Evolutionary conservation across 116 monocot genomes (phyloP), one percentile per base, ranked within the genome.

Genomic region (Dioscorea cayenensis): DNA sequence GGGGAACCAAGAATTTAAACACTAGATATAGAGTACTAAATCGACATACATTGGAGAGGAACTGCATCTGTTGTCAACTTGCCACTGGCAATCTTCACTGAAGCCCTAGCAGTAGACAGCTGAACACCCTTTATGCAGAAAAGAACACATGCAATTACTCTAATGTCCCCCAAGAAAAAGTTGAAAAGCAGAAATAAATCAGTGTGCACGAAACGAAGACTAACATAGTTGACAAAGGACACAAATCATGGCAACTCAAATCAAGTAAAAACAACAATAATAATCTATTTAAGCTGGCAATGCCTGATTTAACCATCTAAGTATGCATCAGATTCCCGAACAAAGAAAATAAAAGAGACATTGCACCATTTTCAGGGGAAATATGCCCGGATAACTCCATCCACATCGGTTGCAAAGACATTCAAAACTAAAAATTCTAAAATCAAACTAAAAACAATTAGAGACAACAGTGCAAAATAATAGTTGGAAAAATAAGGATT

Each of bases 91-190:
- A 62, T 18, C 68, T 79, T 85, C 38, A 77, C 64, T 28, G 83
- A 83, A 77, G 86, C 86, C 77, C 82, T 82, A 58, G 82, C 83
- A 70, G 76, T 73, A 36, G 86, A 83, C 25, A 86, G 74, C 55
- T 77, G 77, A 50, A 83, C 29, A 52, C 73, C 74, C 86, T 76
- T 12, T 43, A 43, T 5, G 8, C 58, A 73, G n/a, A 55, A 55
- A 55, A 55, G 14, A n/a, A 55, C n/a, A n/a, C 19, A 16, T 55
- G 55, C n/a, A 3, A 18, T 55, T 19, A 16, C 32, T 18, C n/a
- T 55, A 55, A 3, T 55, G 2, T 55, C 55, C n/a, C 55, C 5
- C n/a, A n/a, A 19, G 2, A 18, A n/a, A 55, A n/a, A 55, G 17
- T 55, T 55, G 19, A 55, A 43, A 43, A 55, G 55, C 55, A 55